phyloP scores from a whole-genome alignment of 2,329 filamentous ascomycete genomes.

The Fusarium sp. region DNA sequence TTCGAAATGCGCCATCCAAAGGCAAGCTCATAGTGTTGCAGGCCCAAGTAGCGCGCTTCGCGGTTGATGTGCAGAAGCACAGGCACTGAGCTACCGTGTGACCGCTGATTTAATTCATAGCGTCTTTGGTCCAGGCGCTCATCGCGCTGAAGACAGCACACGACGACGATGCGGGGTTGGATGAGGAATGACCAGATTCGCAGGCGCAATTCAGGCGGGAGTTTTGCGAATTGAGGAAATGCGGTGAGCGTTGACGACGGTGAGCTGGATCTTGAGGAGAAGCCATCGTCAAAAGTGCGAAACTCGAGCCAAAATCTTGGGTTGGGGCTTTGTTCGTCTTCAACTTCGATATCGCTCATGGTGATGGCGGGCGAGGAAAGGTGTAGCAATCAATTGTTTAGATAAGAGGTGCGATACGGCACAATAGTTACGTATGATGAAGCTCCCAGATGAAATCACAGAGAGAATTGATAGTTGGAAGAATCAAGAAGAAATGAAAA shows the following conservation, averaged over 20 bases:
- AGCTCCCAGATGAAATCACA: neutral
- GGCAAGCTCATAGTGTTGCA: slow-evolving; percentile 58
- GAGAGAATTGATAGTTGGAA: slow-evolving; percentile 1
- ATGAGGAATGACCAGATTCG: slow-evolving; percentile 60
- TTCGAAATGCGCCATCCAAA: slow-evolving; percentile 61
- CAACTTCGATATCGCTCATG: slow-evolving; percentile 39
- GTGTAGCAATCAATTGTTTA: slow-evolving; percentile 14
- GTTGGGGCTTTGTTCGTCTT: slow-evolving; percentile 43
- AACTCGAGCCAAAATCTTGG: slow-evolving; percentile 60
- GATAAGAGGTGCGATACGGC: neutral
- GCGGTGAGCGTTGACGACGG: slow-evolving; percentile 33
- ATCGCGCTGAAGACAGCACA: slow-evolving; percentile 56
- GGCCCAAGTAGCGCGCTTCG: slow-evolving; percentile 57
- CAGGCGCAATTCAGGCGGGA: slow-evolving; percentile 62
- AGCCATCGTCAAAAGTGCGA: slow-evolving; percentile 57
- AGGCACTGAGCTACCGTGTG: slow-evolving; percentile 49
- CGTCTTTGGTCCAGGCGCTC: slow-evolving; percentile 46
- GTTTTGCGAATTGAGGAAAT: slow-evolving; percentile 54
- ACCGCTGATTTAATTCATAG: slow-evolving; percentile 44
- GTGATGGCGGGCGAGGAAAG: slow-evolving; percentile 10
- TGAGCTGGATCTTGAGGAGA: slow-evolving; percentile 32
- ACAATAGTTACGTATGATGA: neutral
- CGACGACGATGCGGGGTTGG: slow-evolving; percentile 58
- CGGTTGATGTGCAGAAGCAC: slow-evolving; percentile 58
- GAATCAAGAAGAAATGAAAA: slow-evolving; percentile 23